Base-by-base conservation (phyloP, 805 yeast species). In the Starmerella floricola region DNA sequence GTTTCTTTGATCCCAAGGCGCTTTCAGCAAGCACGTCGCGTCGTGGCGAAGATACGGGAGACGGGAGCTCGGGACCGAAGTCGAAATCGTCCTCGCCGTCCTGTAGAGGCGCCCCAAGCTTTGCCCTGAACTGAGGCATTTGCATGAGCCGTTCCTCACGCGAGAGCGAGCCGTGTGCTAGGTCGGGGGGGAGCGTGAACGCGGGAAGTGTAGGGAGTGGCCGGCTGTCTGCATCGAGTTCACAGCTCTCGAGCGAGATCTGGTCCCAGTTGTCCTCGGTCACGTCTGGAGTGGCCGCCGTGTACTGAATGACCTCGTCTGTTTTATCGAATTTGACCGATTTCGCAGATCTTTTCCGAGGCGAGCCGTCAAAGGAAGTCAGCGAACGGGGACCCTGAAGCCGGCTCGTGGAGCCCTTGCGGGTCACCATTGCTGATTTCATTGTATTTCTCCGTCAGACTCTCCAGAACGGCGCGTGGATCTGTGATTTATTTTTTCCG, bases 291-390 rank as follows among this genome's bases (percentile, higher is more conserved):
- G 56, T 53, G 26, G 42, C 42, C 16, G 47, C 46, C 8, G 47
- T 49, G 44, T 53, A 54, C 33, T 47, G 51, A 27, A 53, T 53
- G 17, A 54, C 45, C 42, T 54, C 58, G 47, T 54, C 58, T 12
- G 53, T 54, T 17, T 49, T 44, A 46, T 52, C 56, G 33, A 54
- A 54, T 8, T 44, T 53, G n/a, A 54, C 58, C 23, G 52, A 38
- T 36, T 54, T 54, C n/a, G 42, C 27, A 11, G 36, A 31, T 6
- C 47, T 44, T 18, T 36, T 41, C 11, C 40, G 32, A 2, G 47
- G 44, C 3, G 49, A 38, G 11, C 46, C 50, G 12, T 44, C 38
- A 19, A 46, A 38, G 15, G 23, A 10, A 19, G 35, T 24, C 17
- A 40, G 36, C 29, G 43, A 38, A 24, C 57, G 44, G 4, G 57